Base-by-base conservation (phyloP, 1,284 basidiomycete genomes). In the Cryptococcus sp. region DNA sequence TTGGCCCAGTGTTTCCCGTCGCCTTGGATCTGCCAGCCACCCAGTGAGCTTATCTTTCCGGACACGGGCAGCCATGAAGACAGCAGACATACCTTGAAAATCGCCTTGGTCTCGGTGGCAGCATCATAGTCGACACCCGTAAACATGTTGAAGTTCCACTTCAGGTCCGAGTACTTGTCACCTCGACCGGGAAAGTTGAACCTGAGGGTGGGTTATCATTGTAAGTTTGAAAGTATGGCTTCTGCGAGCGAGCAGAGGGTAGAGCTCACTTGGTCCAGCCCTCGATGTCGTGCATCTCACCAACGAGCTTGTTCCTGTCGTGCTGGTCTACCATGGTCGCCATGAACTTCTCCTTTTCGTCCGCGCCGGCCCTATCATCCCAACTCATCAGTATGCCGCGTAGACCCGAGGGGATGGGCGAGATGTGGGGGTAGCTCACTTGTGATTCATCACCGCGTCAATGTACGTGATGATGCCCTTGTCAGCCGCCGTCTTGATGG, bases 81-180 rank as follows among this genome's bases (percentile, higher is more conserved):
- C 48, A 37, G 7, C 13, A 13, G 28, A 47, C 66, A 18, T 40
- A 69, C 69, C 59, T 69, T 70, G 68, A 43, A 94, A 80, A 80
- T 88, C 12, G 79, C 85, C 44, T 82, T 83, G 13, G 82, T 84
- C 61, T 80, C 82, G 16, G 83, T 82, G 56, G 82, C 81, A 18
- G 87, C 82, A 72, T 97, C 92, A 82, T 85, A 96, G 70, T 97
- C 94, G 15, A 95, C 80, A 7, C 93, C 93, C 82, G 68, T 64
- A 62, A 81, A 81, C 58, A 80, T 78, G 65, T 79, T 79, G 62
- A 74, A 80, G 63, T 75, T 71, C 80, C 79, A 84, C 62, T 82
- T 80, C 69, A 84, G 71, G 18, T 72, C 58, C 13, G 78, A 80
- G 68, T 83, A 79, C 64, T 90, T 87, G 57, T 83, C 84, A 13